Conservation (phyloP, 2,329 filamentous ascomycete species). For the Xylaria sp. region DNA sequence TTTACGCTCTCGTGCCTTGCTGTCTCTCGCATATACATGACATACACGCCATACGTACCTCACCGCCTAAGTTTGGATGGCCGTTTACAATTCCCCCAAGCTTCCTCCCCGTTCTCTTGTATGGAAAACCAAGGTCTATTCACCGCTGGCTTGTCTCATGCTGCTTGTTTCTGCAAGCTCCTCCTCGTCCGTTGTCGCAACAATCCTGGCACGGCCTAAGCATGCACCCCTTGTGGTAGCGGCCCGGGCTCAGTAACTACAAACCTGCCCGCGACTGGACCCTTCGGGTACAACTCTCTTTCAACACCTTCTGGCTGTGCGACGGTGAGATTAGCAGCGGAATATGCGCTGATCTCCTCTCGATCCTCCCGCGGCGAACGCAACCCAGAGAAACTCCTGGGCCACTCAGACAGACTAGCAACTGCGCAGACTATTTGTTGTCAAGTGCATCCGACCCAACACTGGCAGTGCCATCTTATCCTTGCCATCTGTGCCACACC, state of each 20-base stretch:
- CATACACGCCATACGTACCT: slow-evolving; percentile 32
- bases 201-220: slow-evolving; percentile 36
- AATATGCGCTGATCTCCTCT: slow-evolving; percentile 38
- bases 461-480: slow-evolving; percentile 41
- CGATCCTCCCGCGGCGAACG: slow-evolving; percentile 35
- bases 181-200: slow-evolving; percentile 21
- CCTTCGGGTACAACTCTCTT: slow-evolving; percentile 39
- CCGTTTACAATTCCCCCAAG: slow-evolving; percentile 30
- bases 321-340: slow-evolving; percentile 50
- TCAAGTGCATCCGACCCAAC: slow-evolving; percentile 29
- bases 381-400: slow-evolving; percentile 18
- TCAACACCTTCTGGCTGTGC: slow-evolving; percentile 44
- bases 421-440: slow-evolving; percentile 10
- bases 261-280: slow-evolving; percentile 40
- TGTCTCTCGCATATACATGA: slow-evolving; percentile 2
- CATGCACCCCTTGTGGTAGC: slow-evolving; percentile 44
- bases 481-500: slow-evolving; percentile 37
- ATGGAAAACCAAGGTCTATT: slow-evolving; percentile 32
- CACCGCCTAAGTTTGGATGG: slow-evolving; percentile 36
- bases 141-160: slow-evolving; percentile 36
- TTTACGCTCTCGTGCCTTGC: slow-evolving; percentile 18
- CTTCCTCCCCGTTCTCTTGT: slow-evolving; percentile 25
- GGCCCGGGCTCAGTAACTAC: slow-evolving; percentile 42
- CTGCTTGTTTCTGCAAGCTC: slow-evolving; percentile 31
- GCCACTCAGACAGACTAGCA: slow-evolving; percentile 9